Conservation (phyloP, 768 basidiomycete genomes). For the Lactifluus pinguis region DNA sequence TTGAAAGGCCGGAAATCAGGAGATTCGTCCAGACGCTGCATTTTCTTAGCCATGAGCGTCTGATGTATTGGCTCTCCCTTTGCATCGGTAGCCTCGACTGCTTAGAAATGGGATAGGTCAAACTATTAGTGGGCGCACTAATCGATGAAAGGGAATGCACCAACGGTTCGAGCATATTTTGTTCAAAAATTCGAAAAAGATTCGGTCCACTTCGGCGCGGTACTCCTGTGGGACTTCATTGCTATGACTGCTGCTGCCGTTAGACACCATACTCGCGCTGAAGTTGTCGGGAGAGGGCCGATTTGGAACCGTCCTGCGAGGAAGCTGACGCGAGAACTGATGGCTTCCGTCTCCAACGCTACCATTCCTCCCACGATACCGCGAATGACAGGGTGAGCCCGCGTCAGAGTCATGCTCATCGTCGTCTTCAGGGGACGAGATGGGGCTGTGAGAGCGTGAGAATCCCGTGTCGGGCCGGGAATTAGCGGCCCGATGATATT, state of each 20-base stretch:
- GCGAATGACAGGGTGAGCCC: slow-evolving; percentile 25
- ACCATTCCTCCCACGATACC: slow-evolving; percentile 12
- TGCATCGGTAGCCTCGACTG: slow-evolving; percentile 86
- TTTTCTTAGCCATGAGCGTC: slow-evolving; percentile 97
- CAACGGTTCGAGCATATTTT: slow-evolving; percentile 82
- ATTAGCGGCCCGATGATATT: slow-evolving; percentile 15
- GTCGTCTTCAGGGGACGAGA: slow-evolving; percentile 28
- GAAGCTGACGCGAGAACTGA: slow-evolving; percentile 1
- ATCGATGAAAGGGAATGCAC: slow-evolving; percentile 26
- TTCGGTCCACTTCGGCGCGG: slow-evolving; percentile 71
- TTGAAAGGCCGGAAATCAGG: slow-evolving; percentile 98
- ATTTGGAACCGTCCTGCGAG: slow-evolving; percentile 12
- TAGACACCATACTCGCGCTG: slow-evolving; percentile 17
- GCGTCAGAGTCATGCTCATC: slow-evolving; percentile 26
- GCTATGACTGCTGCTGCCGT: slow-evolving; percentile 28
- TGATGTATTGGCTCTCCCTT: slow-evolving; percentile 98
- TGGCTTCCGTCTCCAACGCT: slow-evolving; percentile 13
- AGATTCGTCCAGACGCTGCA: slow-evolving; percentile 94
- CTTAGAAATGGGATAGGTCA: slow-evolving; percentile 15
- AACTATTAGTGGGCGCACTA: slow-evolving; percentile 14
- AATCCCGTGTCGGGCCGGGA: slow-evolving; percentile 23
- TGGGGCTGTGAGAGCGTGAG: slow-evolving; percentile 19
- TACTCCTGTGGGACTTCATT: slow-evolving; percentile 78
- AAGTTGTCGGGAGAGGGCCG: slow-evolving; percentile 24
- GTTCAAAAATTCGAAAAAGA: slow-evolving; percentile 87